phyloP scores from a whole-genome alignment of 495 filamentous ascomycete species.

The Talaromyces stipitatus region DNA sequence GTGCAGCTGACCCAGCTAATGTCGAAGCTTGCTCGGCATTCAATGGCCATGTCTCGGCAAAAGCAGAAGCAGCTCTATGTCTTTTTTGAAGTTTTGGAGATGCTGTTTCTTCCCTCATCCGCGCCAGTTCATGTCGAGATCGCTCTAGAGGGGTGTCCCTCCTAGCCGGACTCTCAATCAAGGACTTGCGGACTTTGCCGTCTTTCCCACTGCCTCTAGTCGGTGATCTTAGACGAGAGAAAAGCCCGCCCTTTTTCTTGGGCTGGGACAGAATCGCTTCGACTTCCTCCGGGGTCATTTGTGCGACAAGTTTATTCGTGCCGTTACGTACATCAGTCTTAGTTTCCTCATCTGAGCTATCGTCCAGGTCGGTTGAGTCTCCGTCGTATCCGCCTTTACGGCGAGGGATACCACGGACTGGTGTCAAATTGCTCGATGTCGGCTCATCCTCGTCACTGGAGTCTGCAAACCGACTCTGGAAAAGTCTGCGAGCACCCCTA shows the following conservation, averaged over 20 bases:
- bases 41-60: conserved; percentile 16
- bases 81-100: conserved; percentile 25
- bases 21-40: background rate
- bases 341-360: conserved; percentile 45
- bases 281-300: conserved; percentile 32
- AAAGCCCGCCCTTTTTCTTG: conserved; percentile 28
- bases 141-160: conserved; percentile 31
- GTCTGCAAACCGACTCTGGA: conserved; percentile 70
- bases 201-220: conserved; percentile 29
- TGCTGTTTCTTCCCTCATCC: conserved; percentile 12
- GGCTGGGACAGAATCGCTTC: conserved; percentile 31
- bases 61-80: conserved; percentile 8
- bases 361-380: conserved; percentile 64
- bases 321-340: conserved; percentile 7
- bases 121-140: conserved; percentile 22
- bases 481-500: conserved; percentile 31
- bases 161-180: conserved; percentile 19
- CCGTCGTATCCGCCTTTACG: conserved; percentile 43
- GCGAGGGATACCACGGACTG: conserved; percentile 60
- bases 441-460: conserved; percentile 67
- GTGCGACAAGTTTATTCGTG: conserved; percentile 10
- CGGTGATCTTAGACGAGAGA: conserved; percentile 31
- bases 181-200: conserved; percentile 23
- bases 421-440: conserved; percentile 31
- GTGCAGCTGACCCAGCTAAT: background rate